phyloP scores from a whole-genome alignment of 371 early-diverging fungal genomes.

The Fennellomyces sp. region DNA sequence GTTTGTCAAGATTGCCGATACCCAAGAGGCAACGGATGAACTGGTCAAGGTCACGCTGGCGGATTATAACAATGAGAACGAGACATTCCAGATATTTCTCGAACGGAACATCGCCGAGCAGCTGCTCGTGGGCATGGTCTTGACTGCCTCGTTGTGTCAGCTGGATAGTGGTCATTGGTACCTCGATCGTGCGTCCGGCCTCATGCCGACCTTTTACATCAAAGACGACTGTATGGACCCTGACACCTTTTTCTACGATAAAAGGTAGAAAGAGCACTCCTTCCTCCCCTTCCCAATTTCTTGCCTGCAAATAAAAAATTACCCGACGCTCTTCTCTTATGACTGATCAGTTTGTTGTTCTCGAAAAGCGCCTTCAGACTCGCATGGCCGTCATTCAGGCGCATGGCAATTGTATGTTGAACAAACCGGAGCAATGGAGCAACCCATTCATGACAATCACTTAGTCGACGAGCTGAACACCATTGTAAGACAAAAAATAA shows the following conservation, averaged over 20 bases:
- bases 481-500: constrained; percentile 61
- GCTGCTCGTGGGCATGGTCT: constrained; percentile 36
- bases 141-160: constrained; percentile 33
- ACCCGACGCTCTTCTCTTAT: too few relatives aligned
- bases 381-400: constrained; percentile 15
- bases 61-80: constrained; percentile 18
- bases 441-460: constrained; percentile 77
- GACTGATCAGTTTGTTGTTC: too few relatives aligned
- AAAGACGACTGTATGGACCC: constrained; percentile 32
- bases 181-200: constrained; percentile 28
- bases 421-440: constrained; percentile 70
- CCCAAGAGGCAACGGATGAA: constrained; percentile 5
- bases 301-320: too few relatives aligned
- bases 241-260: constrained; percentile 6
- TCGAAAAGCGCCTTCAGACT: too few relatives aligned
- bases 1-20: constrained; percentile 22
- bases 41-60: constrained; percentile 21
- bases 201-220: constrained; percentile 53
- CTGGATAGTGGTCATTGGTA: constrained; percentile 49
- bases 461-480: constrained; percentile 87
- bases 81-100: constrained; percentile 23
- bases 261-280: not conserved
- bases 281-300: not conserved
- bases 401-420: constrained; percentile 47
- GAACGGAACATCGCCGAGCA: constrained; percentile 32